phyloP scores from a whole-genome alignment of 495 filamentous ascomycete species.

The Penicillium silybi region DNA sequence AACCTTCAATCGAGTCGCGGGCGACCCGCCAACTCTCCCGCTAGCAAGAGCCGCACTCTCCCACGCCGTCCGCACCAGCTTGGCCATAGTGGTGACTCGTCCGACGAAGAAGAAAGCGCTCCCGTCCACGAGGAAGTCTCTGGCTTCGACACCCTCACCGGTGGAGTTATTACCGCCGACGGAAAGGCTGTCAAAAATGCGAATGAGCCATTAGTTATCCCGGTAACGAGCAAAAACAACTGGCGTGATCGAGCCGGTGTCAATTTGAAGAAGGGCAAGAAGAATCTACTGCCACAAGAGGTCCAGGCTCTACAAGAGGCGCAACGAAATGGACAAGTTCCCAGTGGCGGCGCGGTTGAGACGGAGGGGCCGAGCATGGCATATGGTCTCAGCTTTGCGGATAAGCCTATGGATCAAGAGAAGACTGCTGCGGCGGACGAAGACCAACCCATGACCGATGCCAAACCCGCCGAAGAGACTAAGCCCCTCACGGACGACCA shows the following conservation, averaged over 20 bases:
- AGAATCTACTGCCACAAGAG: constrained; percentile 50
- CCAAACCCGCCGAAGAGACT: constrained; percentile 13
- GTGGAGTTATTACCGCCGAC: constrained; percentile 48
- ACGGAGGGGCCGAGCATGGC: constrained; percentile 39
- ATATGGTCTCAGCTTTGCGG: constrained; percentile 45
- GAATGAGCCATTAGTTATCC: constrained; percentile 59
- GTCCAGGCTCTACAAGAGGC: constrained; percentile 45
- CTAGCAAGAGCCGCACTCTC: constrained; percentile 22
- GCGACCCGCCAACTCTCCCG: constrained; percentile 13
- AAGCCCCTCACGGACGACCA: constrained; percentile 62
- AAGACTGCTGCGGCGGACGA: constrained; percentile 16
- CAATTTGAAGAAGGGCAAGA: constrained; percentile 49
- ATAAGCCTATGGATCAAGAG: constrained; percentile 18
- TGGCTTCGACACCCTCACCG: constrained; percentile 56
- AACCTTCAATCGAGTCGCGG: constrained; percentile 29
- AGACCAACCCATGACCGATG: constrained; percentile 31
- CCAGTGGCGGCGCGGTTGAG: constrained; percentile 28
- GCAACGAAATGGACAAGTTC: constrained; percentile 28
- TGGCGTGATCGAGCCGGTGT: constrained; percentile 57
- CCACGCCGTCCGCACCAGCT: constrained; percentile 35
- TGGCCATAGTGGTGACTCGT: constrained; percentile 42
- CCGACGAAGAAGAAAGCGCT: constrained; percentile 41
- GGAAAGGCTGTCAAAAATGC: constrained; percentile 22
- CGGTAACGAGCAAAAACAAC: constrained; percentile 62
- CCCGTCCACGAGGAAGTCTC: constrained; percentile 50